Base-by-base conservation (phyloP, 352 stramenopile genomes). In the Globisporangium orthogonon region DNA sequence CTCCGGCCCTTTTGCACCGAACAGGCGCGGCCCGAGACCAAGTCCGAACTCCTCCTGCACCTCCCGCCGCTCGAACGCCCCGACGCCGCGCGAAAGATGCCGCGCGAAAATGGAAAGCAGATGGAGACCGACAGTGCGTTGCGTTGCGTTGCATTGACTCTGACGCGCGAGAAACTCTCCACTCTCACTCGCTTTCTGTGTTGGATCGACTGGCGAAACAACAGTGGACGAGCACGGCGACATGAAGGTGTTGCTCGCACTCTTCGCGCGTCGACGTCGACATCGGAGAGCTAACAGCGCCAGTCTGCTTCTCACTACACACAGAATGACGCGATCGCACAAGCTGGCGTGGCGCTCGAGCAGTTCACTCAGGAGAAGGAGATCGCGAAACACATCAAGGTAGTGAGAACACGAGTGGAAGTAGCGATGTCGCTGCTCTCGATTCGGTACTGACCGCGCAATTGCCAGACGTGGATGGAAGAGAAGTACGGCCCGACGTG, bases 221-320 rank as follows among this genome's bases (percentile, higher is more conserved):
- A 40, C 65, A 91, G 82, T 91, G 82, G 82, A 91, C 64, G 82
- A 91, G 56, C 82, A 92, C 56, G 79, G 79, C 9, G 77, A 92
- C 52, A 88, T 90, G 78, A 92, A 92, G 72, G 76, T 83, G 14
- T 30, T 7, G 45, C 4, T 17, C 23, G 10, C 45, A n/a, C 9
- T 31, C 44, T 33, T 31, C n/a, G 33, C 14, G 35, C 9, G 10
- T 41, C 7, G 7, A 2, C 31, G n/a, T 13, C 35, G 9, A 13
- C 14, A 7, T 10, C 2, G 9, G 7, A 41, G 3, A 15, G 35
- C 35, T 14, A 41, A 41, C 35, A 37, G 33, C 6, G 33, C 10
- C 23, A 23, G 23, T 23, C 1, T 11, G 35, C 35, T 7, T 41
- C 9, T 14, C 7, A 15, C 35, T 41, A 1, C 10, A 14, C 35